phyloP scores from a whole-genome alignment of 2,329 filamentous ascomycete species.

The Cladosporium sp. region DNA sequence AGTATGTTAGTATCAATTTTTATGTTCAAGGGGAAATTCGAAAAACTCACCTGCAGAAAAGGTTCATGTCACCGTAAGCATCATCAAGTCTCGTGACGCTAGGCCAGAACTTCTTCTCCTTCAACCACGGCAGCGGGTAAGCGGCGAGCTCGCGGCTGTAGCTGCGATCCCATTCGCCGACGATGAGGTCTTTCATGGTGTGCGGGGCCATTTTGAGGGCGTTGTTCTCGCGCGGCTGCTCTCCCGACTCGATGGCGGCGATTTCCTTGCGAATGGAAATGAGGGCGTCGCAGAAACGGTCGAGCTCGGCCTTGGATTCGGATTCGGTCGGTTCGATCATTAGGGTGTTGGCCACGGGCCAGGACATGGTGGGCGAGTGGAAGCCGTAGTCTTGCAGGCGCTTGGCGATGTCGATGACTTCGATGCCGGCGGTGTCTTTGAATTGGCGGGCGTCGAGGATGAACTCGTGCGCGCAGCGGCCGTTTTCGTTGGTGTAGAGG shows the following conservation, averaged over 20 bases:
- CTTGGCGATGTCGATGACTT: constrained; percentile 94
- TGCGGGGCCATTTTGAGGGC: constrained; percentile 88
- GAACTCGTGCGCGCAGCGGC: constrained; percentile 93
- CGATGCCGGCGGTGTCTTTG: constrained; percentile 74
- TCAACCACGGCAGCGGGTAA: constrained; percentile 75
- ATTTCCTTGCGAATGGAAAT: constrained; percentile 86
- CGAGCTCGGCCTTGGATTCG: constrained; percentile 85
- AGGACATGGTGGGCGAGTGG: constrained; percentile 95
- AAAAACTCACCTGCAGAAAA: constrained; percentile 69
- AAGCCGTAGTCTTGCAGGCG: constrained; percentile 96
- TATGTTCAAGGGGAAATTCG: no score
- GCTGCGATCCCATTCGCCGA: constrained; percentile 72
- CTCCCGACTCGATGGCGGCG: constrained; percentile 72
- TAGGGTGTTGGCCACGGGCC: constrained; percentile 88
- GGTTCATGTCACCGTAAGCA: constrained; percentile 82
- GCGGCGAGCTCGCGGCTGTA: constrained; percentile 80
- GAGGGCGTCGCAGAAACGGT: constrained; percentile 86
- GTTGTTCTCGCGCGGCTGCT: constrained; percentile 68
- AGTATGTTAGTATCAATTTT: constrained; percentile 4
- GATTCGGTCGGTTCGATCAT: constrained; percentile 98
- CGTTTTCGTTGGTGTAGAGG: constrained; percentile 85
- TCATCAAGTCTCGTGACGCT: constrained; percentile 82
- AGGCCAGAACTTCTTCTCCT: constrained; percentile 98
- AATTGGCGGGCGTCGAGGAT: constrained; percentile 86
- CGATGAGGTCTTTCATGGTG: constrained; percentile 72